A percentile compares a stretch with the other conserved stretches of the same genome.
phyloP scores from a whole-genome alignment of 176 grass and related monocot genomes.

The Cocos nucifera region DNA sequence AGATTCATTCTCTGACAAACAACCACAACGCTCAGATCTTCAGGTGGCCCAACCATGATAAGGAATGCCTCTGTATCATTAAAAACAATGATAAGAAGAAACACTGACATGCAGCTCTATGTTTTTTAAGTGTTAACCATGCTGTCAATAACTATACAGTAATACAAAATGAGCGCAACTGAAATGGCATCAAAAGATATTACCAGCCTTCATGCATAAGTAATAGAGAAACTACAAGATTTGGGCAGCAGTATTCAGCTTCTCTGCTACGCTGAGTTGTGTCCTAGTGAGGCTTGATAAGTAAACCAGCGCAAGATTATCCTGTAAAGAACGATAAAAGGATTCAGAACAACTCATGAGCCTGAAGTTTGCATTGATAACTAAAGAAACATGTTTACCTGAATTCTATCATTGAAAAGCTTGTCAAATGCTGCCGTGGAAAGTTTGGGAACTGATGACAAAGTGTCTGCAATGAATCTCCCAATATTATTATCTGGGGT shows the following conservation, averaged over 20 bases:
- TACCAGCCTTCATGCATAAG: not conserved
- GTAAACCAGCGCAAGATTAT: constrained; percentile 80
- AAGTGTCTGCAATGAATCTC: constrained; percentile 52
- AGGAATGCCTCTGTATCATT: too few relatives aligned
- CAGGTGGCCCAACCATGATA: too few relatives aligned
- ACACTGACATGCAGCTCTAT: too few relatives aligned
- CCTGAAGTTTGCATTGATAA: not conserved
- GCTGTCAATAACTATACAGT: too few relatives aligned
- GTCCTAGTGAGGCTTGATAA: constrained; percentile 83
- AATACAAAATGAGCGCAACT: constrained; percentile 12
- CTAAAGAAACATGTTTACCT: constrained; percentile 29
- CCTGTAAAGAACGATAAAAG: constrained; percentile 28
- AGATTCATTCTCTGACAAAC: too few relatives aligned
- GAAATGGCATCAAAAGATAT: constrained; percentile 6
- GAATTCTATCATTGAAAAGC: constrained; percentile 86
- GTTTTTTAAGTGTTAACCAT: too few relatives aligned
- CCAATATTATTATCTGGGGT: constrained; percentile 63
- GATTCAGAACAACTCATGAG: too few relatives aligned
- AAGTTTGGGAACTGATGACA: constrained; percentile 68
- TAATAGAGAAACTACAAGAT: constrained; percentile 36
- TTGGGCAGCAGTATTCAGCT: constrained; percentile 89
- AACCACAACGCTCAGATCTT: too few relatives aligned
- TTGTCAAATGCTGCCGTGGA: constrained; percentile 72
- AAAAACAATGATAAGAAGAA: too few relatives aligned
- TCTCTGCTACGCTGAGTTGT: constrained; percentile 76